phyloP scores from a whole-genome alignment of 2,329 filamentous ascomycete genomes.

The Aspergillus costaricaensis region DNA sequence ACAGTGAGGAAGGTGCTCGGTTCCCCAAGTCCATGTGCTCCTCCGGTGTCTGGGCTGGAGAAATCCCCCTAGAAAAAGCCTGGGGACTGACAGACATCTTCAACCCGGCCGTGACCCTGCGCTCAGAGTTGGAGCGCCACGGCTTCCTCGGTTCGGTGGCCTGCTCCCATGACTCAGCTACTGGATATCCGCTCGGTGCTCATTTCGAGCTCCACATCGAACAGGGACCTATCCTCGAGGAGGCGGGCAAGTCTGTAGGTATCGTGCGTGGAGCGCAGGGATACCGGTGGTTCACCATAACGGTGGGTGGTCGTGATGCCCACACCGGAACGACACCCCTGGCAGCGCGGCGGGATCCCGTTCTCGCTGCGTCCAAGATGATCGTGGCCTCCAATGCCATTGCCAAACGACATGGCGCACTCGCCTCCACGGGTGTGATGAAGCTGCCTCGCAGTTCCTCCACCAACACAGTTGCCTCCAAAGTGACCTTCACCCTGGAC shows the following conservation, averaged over 20 bases:
- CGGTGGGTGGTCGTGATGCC: slow-evolving; percentile 63
- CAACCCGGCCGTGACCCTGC: slow-evolving; percentile 58
- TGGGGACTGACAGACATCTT: slow-evolving; percentile 61
- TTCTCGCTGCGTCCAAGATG: slow-evolving; percentile 65
- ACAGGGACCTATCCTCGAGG: slow-evolving; percentile 71
- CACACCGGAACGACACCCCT: slow-evolving; percentile 73
- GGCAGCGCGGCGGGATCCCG: slow-evolving; percentile 61
- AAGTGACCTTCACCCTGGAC: slow-evolving; percentile 66
- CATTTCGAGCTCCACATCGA: slow-evolving; percentile 84
- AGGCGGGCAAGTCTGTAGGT: slow-evolving; percentile 60
- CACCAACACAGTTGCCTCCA: slow-evolving; percentile 68
- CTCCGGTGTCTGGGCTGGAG: slow-evolving; percentile 72
- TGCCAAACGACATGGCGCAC: slow-evolving; percentile 57
- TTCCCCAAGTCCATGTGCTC: slow-evolving; percentile 73
- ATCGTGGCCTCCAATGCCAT: slow-evolving; percentile 64
- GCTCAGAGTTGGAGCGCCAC: slow-evolving; percentile 65
- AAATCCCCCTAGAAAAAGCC: slow-evolving; percentile 61
- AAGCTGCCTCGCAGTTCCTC: slow-evolving; percentile 60
- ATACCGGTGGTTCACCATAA: slow-evolving; percentile 68
- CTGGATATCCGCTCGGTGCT: slow-evolving; percentile 64
- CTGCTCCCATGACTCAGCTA: slow-evolving; percentile 48
- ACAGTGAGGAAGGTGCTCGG: slow-evolving; percentile 73
- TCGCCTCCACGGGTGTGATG: slow-evolving; percentile 68
- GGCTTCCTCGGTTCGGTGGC: slow-evolving; percentile 63
- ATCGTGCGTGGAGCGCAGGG: slow-evolving; percentile 69